Conservation (phyloP, 805 yeast genomes). For the Ogataea haglerorum region DNA sequence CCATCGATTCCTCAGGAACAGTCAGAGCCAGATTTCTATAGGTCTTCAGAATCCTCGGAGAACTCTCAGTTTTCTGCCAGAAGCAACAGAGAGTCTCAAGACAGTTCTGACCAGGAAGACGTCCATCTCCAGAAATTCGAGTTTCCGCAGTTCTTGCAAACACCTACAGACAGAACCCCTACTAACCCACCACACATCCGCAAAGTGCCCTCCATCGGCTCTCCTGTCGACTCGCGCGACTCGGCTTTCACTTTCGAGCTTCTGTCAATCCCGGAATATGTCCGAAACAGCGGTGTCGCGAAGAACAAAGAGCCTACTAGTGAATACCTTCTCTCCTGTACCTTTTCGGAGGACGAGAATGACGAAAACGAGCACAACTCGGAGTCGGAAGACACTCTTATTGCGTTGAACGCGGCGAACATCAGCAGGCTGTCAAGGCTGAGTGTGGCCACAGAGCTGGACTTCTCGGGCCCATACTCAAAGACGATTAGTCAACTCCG, state of each 20-base stretch:
- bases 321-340: slow-evolving; percentile 1
- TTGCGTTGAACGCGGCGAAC: slow-evolving; percentile 28
- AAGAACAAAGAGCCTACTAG: background rate
- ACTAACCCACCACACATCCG: slow-evolving; percentile 17
- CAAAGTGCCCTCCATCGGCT: slow-evolving; percentile 21
- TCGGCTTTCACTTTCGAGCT: slow-evolving; percentile 28
- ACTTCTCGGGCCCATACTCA: slow-evolving; percentile 9
- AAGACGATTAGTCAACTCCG: slow-evolving; percentile 14
- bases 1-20: slow-evolving; percentile 25
- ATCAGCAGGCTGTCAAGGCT: slow-evolving; percentile 26
- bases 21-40: slow-evolving; percentile 3
- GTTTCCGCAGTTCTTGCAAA: slow-evolving; percentile 11
- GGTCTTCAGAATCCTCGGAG: slow-evolving; percentile 6
- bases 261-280: slow-evolving; percentile 17
- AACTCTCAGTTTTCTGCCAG: slow-evolving; percentile 10
- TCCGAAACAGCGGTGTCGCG: background rate
- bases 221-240: slow-evolving; percentile 26
- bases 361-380: slow-evolving; percentile 18
- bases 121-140: slow-evolving; percentile 18
- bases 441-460: slow-evolving; percentile 19
- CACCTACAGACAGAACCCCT: background rate
- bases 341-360: slow-evolving; percentile 10
- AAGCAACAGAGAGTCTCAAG: slow-evolving; percentile 7
- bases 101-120: slow-evolving; percentile 8
- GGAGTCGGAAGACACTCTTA: slow-evolving; percentile 20